Evolutionary conservation across 208 protist genomes (phyloP).

Genomic region (Borovskyia barvae): DNA sequence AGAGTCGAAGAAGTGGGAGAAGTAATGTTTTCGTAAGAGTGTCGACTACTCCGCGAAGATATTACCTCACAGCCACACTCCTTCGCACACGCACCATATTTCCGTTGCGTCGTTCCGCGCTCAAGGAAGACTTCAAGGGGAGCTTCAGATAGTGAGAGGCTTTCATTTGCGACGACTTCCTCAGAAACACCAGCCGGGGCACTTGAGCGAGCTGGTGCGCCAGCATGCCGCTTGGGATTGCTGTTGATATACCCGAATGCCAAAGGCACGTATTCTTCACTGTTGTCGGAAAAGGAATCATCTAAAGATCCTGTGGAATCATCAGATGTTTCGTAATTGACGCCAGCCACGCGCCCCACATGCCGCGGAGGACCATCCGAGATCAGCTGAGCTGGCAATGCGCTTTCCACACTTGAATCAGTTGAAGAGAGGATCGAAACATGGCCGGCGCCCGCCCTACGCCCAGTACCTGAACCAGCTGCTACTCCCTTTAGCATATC

Average conservation of each 20-base stretch:
- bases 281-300: conserved; percentile 46
- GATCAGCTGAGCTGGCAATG: conserved; percentile 12
- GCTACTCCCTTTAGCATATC: conserved; percentile 1
- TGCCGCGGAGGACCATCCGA: conserved; percentile 3
- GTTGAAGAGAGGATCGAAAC: conserved; percentile 9
- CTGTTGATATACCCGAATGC: conserved; percentile 47
- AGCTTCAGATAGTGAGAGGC: conserved; percentile 11
- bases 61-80: conserved; percentile 8
- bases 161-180: conserved; percentile 8
- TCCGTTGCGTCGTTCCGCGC: conserved; percentile 3
- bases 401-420: conserved; percentile 9
- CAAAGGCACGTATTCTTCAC: conserved; percentile 56
- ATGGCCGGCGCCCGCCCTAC: not conserved
- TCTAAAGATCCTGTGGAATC: conserved; percentile 24
- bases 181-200: conserved; percentile 17
- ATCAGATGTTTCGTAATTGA: conserved; percentile 30
- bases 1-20: conserved; percentile 9
- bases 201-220: conserved; percentile 11
- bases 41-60: conserved; percentile 4
- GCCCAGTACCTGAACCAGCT: not conserved
- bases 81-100: conserved; percentile 5
- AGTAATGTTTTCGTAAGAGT: conserved; percentile 13
- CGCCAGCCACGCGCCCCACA: conserved; percentile 21
- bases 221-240: conserved; percentile 20
- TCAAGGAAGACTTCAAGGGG: conserved; percentile 19